Evolutionary conservation across 2,329 filamentous ascomycete species (phyloP), one percentile per base, ranked within the genome.

Genomic region (Beauveria caledonica): DNA sequence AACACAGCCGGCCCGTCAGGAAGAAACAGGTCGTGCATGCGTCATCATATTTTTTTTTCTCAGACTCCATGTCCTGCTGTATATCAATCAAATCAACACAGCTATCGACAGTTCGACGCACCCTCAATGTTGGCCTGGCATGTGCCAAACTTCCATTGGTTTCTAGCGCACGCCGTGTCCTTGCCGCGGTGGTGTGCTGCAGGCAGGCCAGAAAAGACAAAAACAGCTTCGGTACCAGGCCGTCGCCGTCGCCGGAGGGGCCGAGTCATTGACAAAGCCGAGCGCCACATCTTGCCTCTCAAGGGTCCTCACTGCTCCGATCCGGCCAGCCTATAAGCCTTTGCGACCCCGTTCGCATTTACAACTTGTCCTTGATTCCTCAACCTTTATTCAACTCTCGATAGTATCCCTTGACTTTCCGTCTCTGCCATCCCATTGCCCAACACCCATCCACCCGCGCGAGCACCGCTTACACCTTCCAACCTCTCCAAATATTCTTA

Each of bases 241-340:
- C 51, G 54, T 29, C 44, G 21, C 53, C 44, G 54, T 49, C 54
- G 40, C 56, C 56, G 56, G 56, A 50, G 56, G 56, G 45, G 56
- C 56, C 56, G 56, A 58, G 56, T 58, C 56, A 58, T 42, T 29
- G n/a, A 19, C 21, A 58, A 58, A 58, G 56, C 56, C 56, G 56
- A 58, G 46, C 45, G 19, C 40, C 40, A n/a, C 40, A 17, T 42
- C 10, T 21, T 40, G 21, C 11, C n/a, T 27, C n/a, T 27, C n/a
- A 21, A 45, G 36, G 36, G 27, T 15, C 51, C 51, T 55, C 39
- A 25, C 52, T 44, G 21, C 54, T 29, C 21, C 33, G 44, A 29
- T 40, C 54, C 54, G 54, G 54, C 15, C 21, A 21, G 23, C 5
- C 56, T 58, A 50, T 58, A 42, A 50, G 21, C 46, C 44, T 44